Conservation (phyloP, 2,329 filamentous ascomycete species). For the Phialophora verrucosa region DNA sequence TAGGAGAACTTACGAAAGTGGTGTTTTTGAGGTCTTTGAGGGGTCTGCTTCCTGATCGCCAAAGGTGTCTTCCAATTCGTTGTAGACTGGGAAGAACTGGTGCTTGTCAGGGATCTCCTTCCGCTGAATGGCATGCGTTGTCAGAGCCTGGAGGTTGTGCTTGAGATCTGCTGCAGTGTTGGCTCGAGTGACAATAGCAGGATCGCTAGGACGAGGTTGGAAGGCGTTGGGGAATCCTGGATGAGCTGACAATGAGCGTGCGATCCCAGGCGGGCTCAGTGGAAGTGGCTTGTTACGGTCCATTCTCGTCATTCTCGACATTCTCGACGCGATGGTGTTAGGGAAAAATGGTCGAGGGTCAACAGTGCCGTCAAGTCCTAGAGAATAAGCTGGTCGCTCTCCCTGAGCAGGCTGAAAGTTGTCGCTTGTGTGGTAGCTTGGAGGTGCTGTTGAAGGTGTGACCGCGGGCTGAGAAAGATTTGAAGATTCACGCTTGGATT, state of each 20-base stretch:
- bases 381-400: neutral
- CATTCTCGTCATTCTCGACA: slow-evolving; percentile 4
- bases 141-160: neutral
- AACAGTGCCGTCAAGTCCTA: slow-evolving; percentile 32
- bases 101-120: slow-evolving; percentile 10
- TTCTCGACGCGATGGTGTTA: neutral
- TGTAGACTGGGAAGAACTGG: slow-evolving; percentile 2
- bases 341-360: slow-evolving; percentile 16
- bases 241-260: slow-evolving; percentile 11
- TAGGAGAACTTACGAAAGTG: slow-evolving; percentile 13
- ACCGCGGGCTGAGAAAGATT: slow-evolving; percentile 11
- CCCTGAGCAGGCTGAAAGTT: neutral
- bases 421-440: neutral
- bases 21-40: slow-evolving; percentile 6
- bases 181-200: neutral
- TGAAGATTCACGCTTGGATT: slow-evolving; percentile 16
- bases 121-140: slow-evolving; percentile 5
- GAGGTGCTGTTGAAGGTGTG: slow-evolving; percentile 2
- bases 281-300: slow-evolving; percentile 36
- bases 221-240: neutral
- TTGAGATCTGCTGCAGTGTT: neutral
- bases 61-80: neutral
- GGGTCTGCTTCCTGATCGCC: slow-evolving; percentile 8
- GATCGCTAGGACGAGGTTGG: slow-evolving; percentile 1
- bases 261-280: slow-evolving; percentile 30